Base-by-base conservation (phyloP, 129 eudicot species). In the Artemisia argyi region DNA sequence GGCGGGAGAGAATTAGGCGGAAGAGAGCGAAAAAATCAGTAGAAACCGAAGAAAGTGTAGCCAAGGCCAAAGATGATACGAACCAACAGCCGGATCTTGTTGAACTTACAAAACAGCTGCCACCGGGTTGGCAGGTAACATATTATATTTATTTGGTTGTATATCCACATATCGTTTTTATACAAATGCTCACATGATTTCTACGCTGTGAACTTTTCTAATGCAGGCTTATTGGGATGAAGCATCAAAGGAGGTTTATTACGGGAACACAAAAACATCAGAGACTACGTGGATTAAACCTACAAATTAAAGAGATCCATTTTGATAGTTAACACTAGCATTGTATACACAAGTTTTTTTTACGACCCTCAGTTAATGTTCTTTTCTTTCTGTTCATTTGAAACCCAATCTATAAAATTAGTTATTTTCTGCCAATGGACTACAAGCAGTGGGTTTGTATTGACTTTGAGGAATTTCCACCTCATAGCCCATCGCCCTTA, bases 1-100 rank as follows among this genome's bases (percentile, higher is more conserved):
- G 99, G 99, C 88, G 94, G 60, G 99, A 88, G 69, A 89, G 99
- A 19, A 97, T 94, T 78, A 88, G 83, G 85, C 89, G 97, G 32
- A 90, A 78, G 80, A 84, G 93, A 76, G 96, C 96, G 46, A 74
- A 86, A 59, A 79, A 56, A 70, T 72, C 59, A 74, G 79, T 61
- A 3, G 89, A 88, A 73, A 72, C 82, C n/a, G 83, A 47, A 50
- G 71, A 82, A 76, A 79, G 42, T 64, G 47, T 61, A 57, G 68
- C 81, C n/a, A 75, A 81, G 28, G 80, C 16, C 53, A 44, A 30
- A 39, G 74, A 81, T 12, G 78, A 81, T 60, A 73, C 80, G 22
- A 86, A 69, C 48, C 72, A 78, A 58, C 82, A 78, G 61, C 89
- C 97, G 64, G 84, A 94, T 87, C 79, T 94, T 20, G 81, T 57